Conservation (phyloP, 1,284 basidiomycete genomes). For the Gymnopus androsaceus region DNA sequence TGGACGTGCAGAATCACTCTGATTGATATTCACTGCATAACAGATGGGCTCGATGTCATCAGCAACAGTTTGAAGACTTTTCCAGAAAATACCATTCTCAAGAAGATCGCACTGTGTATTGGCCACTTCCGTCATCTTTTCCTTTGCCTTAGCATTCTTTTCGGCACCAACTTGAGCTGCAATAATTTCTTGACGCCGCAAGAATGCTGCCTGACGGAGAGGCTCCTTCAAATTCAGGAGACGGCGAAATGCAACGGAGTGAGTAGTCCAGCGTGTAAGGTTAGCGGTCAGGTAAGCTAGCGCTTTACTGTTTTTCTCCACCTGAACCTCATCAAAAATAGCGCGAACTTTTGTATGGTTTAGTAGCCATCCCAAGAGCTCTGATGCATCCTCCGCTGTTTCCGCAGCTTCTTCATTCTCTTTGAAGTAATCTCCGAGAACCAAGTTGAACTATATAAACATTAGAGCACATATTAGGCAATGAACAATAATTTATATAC, state of each 20-base stretch:
- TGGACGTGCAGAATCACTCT: conserved; percentile 15
- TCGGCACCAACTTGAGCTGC: conserved; percentile 27
- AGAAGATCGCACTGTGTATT: conserved; percentile 11
- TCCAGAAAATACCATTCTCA: conserved; percentile 17
- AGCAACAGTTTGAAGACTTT: conserved; percentile 7
- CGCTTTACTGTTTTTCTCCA: conserved; percentile 19
- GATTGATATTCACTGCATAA: conserved; percentile 21
- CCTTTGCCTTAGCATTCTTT: conserved; percentile 21
- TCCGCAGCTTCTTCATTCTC: conserved; percentile 22
- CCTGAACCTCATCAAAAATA: conserved; percentile 27
- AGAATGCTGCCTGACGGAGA: conserved; percentile 22
- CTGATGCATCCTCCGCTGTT: conserved; percentile 24
- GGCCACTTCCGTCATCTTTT: conserved; percentile 14
- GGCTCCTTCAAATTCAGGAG: conserved; percentile 22
- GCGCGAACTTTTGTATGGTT: conserved; percentile 25
- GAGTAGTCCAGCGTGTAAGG: conserved; percentile 30
- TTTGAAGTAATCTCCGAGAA: conserved; percentile 30
- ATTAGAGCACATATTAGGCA: conserved; percentile 16
- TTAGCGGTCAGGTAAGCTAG: conserved; percentile 29
- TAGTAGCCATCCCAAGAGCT: conserved; percentile 25
- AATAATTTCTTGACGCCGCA: conserved; percentile 24
- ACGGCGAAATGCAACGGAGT: conserved; percentile 27
- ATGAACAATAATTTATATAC: neutral
- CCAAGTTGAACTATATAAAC: conserved; percentile 24
- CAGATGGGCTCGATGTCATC: conserved; percentile 21